Evolutionary conservation across 352 stramenopile species (phyloP).

Genomic region (Pythium dissotocum): DNA sequence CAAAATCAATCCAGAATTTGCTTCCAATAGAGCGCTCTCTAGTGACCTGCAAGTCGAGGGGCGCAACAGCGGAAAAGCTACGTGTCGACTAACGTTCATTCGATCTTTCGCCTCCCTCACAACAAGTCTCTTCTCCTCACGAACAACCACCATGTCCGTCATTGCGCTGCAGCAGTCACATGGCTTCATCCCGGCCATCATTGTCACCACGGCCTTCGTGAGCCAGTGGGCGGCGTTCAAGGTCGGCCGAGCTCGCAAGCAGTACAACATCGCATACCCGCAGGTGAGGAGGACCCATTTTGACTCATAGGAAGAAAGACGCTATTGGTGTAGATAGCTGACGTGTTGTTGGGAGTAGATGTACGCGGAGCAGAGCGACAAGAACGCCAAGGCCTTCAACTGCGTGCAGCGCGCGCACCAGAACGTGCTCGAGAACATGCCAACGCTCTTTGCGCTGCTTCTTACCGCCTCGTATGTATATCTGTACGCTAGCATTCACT

Average conservation of each 20-base stretch:
- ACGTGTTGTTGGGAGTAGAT: conserved; percentile 39
- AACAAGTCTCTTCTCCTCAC: background rate
- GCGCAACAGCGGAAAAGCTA: background rate
- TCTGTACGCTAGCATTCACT: background rate
- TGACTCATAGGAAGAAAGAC: too few relatives aligned
- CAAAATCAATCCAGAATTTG: background rate
- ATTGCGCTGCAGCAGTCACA: conserved; percentile 61
- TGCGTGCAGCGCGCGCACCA: conserved; percentile 92
- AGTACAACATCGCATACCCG: conserved; percentile 61
- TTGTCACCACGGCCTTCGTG: conserved; percentile 57
- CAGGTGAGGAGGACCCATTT: conserved; percentile 12
- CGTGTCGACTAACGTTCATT: background rate
- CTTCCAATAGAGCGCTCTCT: background rate
- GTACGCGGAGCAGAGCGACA: conserved; percentile 87
- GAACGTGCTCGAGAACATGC: conserved; percentile 90
- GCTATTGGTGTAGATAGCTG: too few relatives aligned
- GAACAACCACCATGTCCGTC: conserved; percentile 34
- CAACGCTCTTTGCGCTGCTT: conserved; percentile 58
- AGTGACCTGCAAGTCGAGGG: background rate
- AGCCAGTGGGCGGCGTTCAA: conserved; percentile 57
- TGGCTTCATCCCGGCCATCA: conserved; percentile 59
- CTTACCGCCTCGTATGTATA: conserved; percentile 53
- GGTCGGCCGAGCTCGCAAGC: conserved; percentile 61
- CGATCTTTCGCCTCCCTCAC: background rate
- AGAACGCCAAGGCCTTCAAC: conserved; percentile 91